Evolutionary conservation across 257 asterid species (phyloP).

Genomic region (Ligustrum vulgare): DNA sequence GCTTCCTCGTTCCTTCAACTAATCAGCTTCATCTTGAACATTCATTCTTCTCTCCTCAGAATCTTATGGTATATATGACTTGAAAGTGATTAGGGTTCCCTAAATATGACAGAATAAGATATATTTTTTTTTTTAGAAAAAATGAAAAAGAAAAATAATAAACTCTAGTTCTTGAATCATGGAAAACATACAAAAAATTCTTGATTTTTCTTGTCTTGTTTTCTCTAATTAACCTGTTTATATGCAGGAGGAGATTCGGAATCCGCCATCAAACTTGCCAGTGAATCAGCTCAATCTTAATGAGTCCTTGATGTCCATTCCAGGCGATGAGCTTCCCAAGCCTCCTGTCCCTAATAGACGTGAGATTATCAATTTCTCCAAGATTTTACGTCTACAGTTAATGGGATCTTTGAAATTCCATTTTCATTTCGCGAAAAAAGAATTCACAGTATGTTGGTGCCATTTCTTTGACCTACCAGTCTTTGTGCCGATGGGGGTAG

Average conservation of each 20-base stretch:
- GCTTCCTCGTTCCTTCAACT: slow-evolving; percentile 71
- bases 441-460: neutral
- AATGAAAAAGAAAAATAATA: no score
- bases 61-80: slow-evolving; percentile 58
- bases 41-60: slow-evolving; percentile 87
- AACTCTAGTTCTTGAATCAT: slow-evolving; percentile 17
- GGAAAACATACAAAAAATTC: neutral
- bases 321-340: slow-evolving; percentile 91
- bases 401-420: neutral
- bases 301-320: slow-evolving; percentile 61
- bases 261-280: slow-evolving; percentile 62
- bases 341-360: slow-evolving; percentile 93
- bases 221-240: neutral
- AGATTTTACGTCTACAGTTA: neutral
- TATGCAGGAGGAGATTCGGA: slow-evolving; percentile 82
- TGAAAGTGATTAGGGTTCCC: neutral
- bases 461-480: slow-evolving; percentile 2
- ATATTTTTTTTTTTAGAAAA: no score
- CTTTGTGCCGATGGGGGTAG: slow-evolving; percentile 8
- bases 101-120: neutral
- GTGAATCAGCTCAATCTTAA: slow-evolving; percentile 66
- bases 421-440: neutral
- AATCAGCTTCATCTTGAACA: slow-evolving; percentile 88
- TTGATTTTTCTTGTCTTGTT: neutral
- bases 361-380: slow-evolving; percentile 32